Conservation (phyloP, 805 yeast species). For the Saturnispora gosingensis region DNA sequence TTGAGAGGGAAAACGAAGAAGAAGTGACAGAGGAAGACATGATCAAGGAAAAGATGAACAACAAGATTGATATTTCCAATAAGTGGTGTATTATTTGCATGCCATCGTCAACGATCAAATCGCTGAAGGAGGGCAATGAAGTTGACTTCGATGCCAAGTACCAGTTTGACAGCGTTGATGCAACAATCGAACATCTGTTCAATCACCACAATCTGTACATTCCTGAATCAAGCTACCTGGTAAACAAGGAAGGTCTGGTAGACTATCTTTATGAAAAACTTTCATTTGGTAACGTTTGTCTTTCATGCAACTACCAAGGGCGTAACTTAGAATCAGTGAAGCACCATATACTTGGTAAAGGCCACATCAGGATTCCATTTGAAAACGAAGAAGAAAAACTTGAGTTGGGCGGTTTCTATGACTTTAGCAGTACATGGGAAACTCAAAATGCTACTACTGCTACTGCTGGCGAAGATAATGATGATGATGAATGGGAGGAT, state of each 20-base stretch:
- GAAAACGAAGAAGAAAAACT: conserved; percentile 71
- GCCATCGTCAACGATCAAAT: conserved; percentile 4
- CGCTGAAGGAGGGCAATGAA: not conserved
- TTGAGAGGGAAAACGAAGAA: conserved; percentile 12
- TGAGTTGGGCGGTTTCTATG: conserved; percentile 74
- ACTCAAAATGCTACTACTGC: conserved; percentile 26
- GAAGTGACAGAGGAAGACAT: conserved; percentile 32
- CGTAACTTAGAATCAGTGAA: conserved; percentile 74
- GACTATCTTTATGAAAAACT: conserved; percentile 69
- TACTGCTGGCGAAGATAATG: conserved; percentile 23
- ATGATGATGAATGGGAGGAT: conserved; percentile 28
- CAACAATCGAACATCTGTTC: conserved; percentile 62
- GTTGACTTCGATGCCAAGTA: conserved; percentile 10
- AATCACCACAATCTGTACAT: conserved; percentile 74
- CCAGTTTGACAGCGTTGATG: conserved; percentile 32
- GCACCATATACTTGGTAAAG: conserved; percentile 77
- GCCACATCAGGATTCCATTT: conserved; percentile 85
- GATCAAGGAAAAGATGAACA: conserved; percentile 36
- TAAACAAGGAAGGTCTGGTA: conserved; percentile 64
- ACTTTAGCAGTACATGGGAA: conserved; percentile 61
- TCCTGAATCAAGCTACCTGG: conserved; percentile 69
- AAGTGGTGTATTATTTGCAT: conserved; percentile 43
- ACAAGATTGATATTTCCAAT: conserved; percentile 38
- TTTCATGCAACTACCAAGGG: conserved; percentile 81
- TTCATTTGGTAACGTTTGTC: conserved; percentile 74